Evolutionary conservation across 176 grass and related monocot genomes (phyloP), one percentile per base, ranked within the genome.

Genomic region (Thinopyrum elongatum): DNA sequence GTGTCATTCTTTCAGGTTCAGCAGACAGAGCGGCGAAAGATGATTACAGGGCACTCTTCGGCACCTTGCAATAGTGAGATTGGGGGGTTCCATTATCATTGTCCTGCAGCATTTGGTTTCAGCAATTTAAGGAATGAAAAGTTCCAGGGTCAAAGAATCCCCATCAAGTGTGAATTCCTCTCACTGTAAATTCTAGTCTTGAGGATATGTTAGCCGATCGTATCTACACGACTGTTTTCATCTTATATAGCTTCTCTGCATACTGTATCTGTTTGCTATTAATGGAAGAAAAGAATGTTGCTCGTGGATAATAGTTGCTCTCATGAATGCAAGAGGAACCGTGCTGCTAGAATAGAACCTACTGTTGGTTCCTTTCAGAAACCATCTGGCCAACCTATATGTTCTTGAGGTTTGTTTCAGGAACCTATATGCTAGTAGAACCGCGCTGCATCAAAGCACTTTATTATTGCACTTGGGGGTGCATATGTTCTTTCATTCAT

Each of bases 31-130:
- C 34, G 11, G 12, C 29, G 16, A 76, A 19, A 57, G 73, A 78
- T 17, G 74, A 84, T 64, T 41, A 65, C 3, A 17, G 51, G 9
- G 34, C 19, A 19, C 70, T 88, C 30, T 91, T 91, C 17, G 89
- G 89, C 51, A 30, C 76, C 19, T 91, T 84, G 89, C 76, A 84
- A 47, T 81, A 38, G 17, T 84, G 81, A 84, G 70, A 87, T 34
- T 58, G n/a, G n/a, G 7, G 14, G 11, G 59, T 21, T 85, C 44
- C 7, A 33, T 74, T 74, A 53, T 29, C 33, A 62, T 51, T 63
- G 51, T n/a, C 8, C 27, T 28, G 16, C 47, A 80, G 76, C 39
- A 82, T 51, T 22, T 22, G 67, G 79, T 84, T 68, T 21, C 21
- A 74, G 66, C 21, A 71, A 76, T 30, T 75, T 76, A 59, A 7